These are phyloP conservation scores for Cephaloascus fragrans DNA, from an alignment of 805 yeast species.

Conservation along the genomic window DNA sequence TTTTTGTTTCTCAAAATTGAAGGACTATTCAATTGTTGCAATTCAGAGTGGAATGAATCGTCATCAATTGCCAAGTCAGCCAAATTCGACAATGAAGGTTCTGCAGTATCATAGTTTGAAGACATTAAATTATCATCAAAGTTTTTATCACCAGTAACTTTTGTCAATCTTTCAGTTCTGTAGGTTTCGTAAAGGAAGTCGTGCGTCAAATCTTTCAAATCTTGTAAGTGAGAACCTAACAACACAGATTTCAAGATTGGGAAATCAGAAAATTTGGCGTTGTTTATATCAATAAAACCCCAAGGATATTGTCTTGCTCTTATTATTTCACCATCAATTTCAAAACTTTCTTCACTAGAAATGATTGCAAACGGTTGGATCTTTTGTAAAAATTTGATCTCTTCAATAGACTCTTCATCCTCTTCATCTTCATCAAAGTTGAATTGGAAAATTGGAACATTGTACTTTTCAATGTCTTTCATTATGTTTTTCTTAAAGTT, in stretches of 20 bases:
- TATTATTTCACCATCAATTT: slow-evolving; percentile 37
- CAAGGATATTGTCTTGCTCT: slow-evolving; percentile 68
- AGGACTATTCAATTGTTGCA: background rate
- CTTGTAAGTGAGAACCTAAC: slow-evolving; percentile 77
- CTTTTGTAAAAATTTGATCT: slow-evolving; percentile 48
- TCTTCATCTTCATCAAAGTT: slow-evolving; percentile 68
- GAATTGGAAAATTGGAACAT: slow-evolving; percentile 73
- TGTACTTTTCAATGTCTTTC: slow-evolving; percentile 55
- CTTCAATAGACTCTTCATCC: slow-evolving; percentile 59
- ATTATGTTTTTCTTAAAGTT: slow-evolving; percentile 51
- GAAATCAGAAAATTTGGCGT: slow-evolving; percentile 44
- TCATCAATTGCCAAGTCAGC: slow-evolving; percentile 30
- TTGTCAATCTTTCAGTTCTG: slow-evolving; percentile 66
- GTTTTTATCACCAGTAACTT: slow-evolving; percentile 32
- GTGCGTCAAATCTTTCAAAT: slow-evolving; percentile 72
- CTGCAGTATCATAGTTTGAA: slow-evolving; percentile 9
- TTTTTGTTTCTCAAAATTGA: background rate
- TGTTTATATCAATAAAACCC: slow-evolving; percentile 54
- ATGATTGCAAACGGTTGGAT: slow-evolving; percentile 73
- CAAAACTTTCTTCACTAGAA: slow-evolving; percentile 49
- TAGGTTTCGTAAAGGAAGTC: slow-evolving; percentile 68
- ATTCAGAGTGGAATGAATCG: background rate
- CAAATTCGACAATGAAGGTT: slow-evolving; percentile 53
- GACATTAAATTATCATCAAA: background rate
- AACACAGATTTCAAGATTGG: slow-evolving; percentile 55